Percentiles rank a stretch among this genome's conserved stretches.
These are phyloP conservation scores for Cylindrotheca fusiformis DNA, from an alignment of 108 stramenopile species.

Conservation along the genomic window DNA sequence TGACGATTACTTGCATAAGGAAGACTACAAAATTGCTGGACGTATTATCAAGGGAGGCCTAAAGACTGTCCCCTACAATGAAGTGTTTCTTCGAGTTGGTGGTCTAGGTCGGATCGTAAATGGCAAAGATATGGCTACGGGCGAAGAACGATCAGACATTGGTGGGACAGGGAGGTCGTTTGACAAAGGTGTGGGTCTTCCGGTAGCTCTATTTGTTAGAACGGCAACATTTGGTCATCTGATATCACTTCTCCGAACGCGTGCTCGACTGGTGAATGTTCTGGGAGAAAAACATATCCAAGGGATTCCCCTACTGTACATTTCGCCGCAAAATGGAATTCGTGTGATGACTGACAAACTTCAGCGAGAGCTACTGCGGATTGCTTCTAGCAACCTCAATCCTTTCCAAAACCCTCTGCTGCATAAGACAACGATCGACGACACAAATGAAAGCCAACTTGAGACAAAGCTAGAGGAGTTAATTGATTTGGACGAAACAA, in stretches of 20 bases:
- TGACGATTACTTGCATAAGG: slow-evolving; percentile 46
- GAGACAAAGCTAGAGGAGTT: slow-evolving; percentile 85
- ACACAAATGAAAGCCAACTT: slow-evolving; percentile 55
- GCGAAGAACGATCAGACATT: slow-evolving; percentile 18
- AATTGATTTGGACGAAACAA: slow-evolving; percentile 70
- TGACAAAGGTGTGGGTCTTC: slow-evolving; percentile 77
- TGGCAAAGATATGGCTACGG: slow-evolving; percentile 51
- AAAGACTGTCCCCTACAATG: slow-evolving; percentile 84
- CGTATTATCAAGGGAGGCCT: slow-evolving; percentile 73
- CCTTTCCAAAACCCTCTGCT: slow-evolving; percentile 81
- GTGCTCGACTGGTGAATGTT: slow-evolving; percentile 59
- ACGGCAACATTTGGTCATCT: slow-evolving; percentile 71
- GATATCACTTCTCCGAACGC: slow-evolving; percentile 71
- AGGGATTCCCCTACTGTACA: slow-evolving; percentile 70
- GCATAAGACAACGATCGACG: slow-evolving; percentile 69
- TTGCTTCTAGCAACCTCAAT: slow-evolving; percentile 71
- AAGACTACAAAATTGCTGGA: slow-evolving; percentile 54
- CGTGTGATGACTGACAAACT: slow-evolving; percentile 72
- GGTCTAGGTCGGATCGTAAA: slow-evolving; percentile 64
- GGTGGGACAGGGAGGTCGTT: slow-evolving; percentile 57
- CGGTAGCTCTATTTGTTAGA: slow-evolving; percentile 82
- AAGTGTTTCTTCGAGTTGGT: slow-evolving; percentile 77
- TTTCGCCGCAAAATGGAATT: slow-evolving; percentile 66
- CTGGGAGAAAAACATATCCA: slow-evolving; percentile 55
- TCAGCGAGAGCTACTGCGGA: slow-evolving; percentile 65